Percentiles rank a stretch among this genome's conserved stretches.
These are phyloP conservation scores for Penicillium sp. DNA, from an alignment of 2,329 filamentous ascomycete genomes.

Conservation along the genomic window DNA sequence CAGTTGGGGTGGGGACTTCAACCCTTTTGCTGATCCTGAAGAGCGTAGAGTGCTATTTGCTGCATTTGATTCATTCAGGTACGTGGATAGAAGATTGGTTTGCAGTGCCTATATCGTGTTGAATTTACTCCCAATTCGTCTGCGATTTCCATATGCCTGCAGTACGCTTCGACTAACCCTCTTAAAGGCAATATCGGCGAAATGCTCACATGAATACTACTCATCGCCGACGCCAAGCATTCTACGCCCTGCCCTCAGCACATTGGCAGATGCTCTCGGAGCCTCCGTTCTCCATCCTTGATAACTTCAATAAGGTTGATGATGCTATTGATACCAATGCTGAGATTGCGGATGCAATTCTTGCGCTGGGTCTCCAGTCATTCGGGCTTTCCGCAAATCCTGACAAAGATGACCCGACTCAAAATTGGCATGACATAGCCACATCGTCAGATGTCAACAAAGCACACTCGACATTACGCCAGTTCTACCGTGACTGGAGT, in stretches of 20 bases:
- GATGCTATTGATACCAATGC: slow-evolving; percentile 87
- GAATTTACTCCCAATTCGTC: background rate
- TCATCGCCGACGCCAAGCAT: slow-evolving; percentile 83
- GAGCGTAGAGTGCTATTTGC: slow-evolving; percentile 77
- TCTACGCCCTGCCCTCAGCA: slow-evolving; percentile 80
- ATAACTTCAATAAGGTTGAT: slow-evolving; percentile 76
- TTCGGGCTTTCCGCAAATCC: slow-evolving; percentile 57
- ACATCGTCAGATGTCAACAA: slow-evolving; percentile 80
- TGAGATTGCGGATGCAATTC: slow-evolving; percentile 74
- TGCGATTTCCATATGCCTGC: background rate
- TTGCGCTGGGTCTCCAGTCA: slow-evolving; percentile 64
- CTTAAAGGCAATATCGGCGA: slow-evolving; percentile 73
- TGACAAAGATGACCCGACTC: slow-evolving; percentile 42
- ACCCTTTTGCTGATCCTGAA: slow-evolving; percentile 70
- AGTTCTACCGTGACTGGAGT: slow-evolving; percentile 96
- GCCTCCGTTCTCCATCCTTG: slow-evolving; percentile 78
- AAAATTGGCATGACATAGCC: slow-evolving; percentile 68
- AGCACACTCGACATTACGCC: slow-evolving; percentile 84
- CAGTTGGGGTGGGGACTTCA: slow-evolving; percentile 62
- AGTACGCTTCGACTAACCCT: background rate
- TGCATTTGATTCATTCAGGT: slow-evolving; percentile 88
- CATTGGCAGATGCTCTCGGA: slow-evolving; percentile 82
- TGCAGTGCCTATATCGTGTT: background rate
- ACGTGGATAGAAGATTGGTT: slow-evolving; percentile 41
- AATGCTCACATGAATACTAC: slow-evolving; percentile 87